phyloP scores from a whole-genome alignment of 495 filamentous ascomycete genomes.

The Xylaria nigripes region DNA sequence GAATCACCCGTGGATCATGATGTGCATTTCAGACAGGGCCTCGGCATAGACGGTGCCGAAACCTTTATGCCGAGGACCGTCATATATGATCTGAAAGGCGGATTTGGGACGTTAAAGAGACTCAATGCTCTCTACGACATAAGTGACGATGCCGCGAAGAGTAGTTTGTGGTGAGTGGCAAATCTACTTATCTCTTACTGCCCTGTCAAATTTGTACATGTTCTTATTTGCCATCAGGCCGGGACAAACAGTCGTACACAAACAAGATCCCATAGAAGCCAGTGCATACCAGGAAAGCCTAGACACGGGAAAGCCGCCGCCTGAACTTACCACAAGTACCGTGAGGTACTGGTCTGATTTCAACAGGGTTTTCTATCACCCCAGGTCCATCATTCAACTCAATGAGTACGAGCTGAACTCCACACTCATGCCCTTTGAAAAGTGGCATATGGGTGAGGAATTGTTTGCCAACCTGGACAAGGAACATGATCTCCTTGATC shows the following conservation, averaged over 20 bases:
- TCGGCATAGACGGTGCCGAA: slow-evolving; percentile 73
- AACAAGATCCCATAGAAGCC: slow-evolving; percentile 54
- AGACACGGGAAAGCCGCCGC: slow-evolving; percentile 55
- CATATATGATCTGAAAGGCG: slow-evolving; percentile 90
- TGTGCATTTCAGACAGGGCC: slow-evolving; percentile 81
- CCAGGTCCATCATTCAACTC: slow-evolving; percentile 78
- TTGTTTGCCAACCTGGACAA: slow-evolving; percentile 74
- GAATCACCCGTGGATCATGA: slow-evolving; percentile 79
- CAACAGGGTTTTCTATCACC: slow-evolving; percentile 84
- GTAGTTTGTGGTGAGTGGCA: slow-evolving; percentile 54
- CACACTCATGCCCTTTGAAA: slow-evolving; percentile 71
- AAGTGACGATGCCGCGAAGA: slow-evolving; percentile 40
- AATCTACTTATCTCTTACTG: not conserved
- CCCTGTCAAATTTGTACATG: not conserved
- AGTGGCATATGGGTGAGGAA: slow-evolving; percentile 70
- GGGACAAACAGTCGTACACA: slow-evolving; percentile 59
- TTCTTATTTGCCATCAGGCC: slow-evolving; percentile 43
- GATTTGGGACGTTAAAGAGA: slow-evolving; percentile 80
- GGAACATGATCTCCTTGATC: slow-evolving; percentile 79
- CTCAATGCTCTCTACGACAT: slow-evolving; percentile 84
- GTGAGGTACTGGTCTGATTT: slow-evolving; percentile 97
- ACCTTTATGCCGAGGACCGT: slow-evolving; percentile 87
- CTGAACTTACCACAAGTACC: slow-evolving; percentile 54
- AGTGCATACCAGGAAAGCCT: slow-evolving; percentile 72
- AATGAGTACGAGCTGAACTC: slow-evolving; percentile 79